phyloP scores from a whole-genome alignment of 345 rosid genomes.

The Cochlearia excelsa region DNA sequence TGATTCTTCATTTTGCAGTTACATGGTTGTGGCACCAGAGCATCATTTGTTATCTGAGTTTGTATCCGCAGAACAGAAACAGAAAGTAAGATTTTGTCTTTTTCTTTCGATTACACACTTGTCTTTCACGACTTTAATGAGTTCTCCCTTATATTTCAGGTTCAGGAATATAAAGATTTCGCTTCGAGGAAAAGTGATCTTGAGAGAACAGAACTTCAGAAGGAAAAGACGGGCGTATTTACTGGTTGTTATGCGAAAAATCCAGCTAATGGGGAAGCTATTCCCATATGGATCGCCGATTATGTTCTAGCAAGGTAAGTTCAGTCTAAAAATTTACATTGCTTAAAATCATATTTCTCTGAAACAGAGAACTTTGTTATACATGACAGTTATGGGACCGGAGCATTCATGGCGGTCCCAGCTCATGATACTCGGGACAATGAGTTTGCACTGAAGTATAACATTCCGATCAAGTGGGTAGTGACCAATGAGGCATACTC shows the following conservation, averaged over 20 bases:
- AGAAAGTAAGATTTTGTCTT: constrained; percentile 43
- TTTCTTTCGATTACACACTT: constrained; percentile 1
- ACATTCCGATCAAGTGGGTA: constrained; percentile 68
- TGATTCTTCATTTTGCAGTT: constrained; percentile 45
- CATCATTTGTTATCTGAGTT: constrained; percentile 58
- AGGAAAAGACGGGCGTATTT: constrained; percentile 87
- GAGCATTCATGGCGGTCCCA: constrained; percentile 97
- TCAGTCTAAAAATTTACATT: constrained; percentile 8
- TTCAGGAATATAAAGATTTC: constrained; percentile 73
- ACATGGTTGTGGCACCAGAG: constrained; percentile 93
- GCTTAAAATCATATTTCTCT: constrained; percentile 5
- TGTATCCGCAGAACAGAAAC: constrained; percentile 47
- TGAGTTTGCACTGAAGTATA: constrained; percentile 77
- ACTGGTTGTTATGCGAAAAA: constrained; percentile 81
- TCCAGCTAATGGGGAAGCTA: constrained; percentile 76
- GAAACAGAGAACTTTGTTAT: constrained; percentile 12
- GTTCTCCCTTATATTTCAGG: constrained; percentile 43
- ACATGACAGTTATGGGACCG: constrained; percentile 82
- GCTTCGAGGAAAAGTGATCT: constrained; percentile 88
- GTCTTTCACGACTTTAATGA: constrained; percentile 1
- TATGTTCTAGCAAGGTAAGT: constrained; percentile 76
- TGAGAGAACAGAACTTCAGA: constrained; percentile 94
- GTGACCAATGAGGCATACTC: constrained; percentile 49
- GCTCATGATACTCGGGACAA: constrained; percentile 84
- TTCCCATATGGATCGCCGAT: constrained; percentile 94